A percentile compares a stretch with the other conserved stretches of the same genome.
phyloP scores from a whole-genome alignment of 1,139 yeast genomes.

The Suhomyces kunorum region DNA sequence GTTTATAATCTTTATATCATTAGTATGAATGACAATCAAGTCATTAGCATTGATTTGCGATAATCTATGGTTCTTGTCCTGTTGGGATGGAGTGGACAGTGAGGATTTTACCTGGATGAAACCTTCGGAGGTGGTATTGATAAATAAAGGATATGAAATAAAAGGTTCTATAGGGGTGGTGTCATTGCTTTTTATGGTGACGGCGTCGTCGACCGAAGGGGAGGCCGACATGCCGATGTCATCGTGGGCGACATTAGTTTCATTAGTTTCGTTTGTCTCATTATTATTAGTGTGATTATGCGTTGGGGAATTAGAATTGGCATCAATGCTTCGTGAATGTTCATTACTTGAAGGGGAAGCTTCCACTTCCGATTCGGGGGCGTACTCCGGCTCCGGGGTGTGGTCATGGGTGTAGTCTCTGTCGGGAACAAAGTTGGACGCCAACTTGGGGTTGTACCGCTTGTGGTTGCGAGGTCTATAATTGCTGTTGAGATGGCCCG shows the following conservation, averaged over 20 bases:
- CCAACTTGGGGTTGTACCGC: conserved; percentile 11
- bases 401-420: conserved; percentile 1
- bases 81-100: not conserved
- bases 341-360: conserved; percentile 15
- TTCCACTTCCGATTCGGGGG: conserved; percentile 2
- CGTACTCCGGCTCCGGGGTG: conserved; percentile 3
- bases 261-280: conserved; percentile 15
- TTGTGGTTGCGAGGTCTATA: conserved; percentile 13
- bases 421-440: conserved; percentile 10
- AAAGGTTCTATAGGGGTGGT: conserved; percentile 13
- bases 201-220: conserved; percentile 2
- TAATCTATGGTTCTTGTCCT: conserved; percentile 1
- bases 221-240: conserved; percentile 6
- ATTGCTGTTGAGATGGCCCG: conserved; percentile 9
- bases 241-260: conserved; percentile 9
- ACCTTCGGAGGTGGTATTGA: conserved; percentile 10
- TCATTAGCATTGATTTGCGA: conserved; percentile 7
- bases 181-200: conserved; percentile 7
- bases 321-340: conserved; percentile 11
- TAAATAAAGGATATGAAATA: conserved; percentile 15
- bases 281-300: conserved; percentile 13
- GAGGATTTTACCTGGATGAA: conserved; percentile 5
- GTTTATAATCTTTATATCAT: conserved; percentile 20
- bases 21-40: conserved; percentile 8
- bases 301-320: conserved; percentile 5